Conservation (phyloP, 2,329 filamentous ascomycete species). For the Tympanopsis confertula region DNA sequence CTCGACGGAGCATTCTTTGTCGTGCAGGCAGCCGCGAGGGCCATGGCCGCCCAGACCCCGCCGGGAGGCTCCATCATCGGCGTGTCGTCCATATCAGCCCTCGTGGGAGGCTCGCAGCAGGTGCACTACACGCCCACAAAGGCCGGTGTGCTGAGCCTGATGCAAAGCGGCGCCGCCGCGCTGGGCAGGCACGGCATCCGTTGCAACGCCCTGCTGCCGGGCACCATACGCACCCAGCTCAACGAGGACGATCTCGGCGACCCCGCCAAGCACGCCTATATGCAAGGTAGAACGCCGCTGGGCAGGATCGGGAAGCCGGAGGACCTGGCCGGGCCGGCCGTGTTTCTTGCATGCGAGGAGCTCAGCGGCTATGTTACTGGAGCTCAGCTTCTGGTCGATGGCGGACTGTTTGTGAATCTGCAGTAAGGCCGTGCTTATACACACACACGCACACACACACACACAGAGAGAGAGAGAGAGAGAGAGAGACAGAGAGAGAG, state of each 20-base stretch:
- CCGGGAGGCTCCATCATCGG: constrained; percentile 54
- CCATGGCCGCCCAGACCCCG: constrained; percentile 41
- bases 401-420: constrained; percentile 62
- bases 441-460: too few species aligned
- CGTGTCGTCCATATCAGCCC: constrained; percentile 45
- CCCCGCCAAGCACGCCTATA: constrained; percentile 50
- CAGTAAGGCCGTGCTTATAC: too few species aligned
- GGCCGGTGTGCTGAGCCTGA: constrained; percentile 55
- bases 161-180: constrained; percentile 57
- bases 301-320: constrained; percentile 45
- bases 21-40: constrained; percentile 53
- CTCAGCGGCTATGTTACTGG: constrained; percentile 58
- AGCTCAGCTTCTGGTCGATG: constrained; percentile 61
- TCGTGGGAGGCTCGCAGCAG: constrained; percentile 55
- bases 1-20: constrained; percentile 56
- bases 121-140: constrained; percentile 66
- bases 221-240: constrained; percentile 59
- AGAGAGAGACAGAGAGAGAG: too few species aligned
- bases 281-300: constrained; percentile 56
- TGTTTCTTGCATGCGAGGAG: constrained; percentile 56
- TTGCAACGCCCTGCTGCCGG: constrained; percentile 60
- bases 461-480: too few species aligned
- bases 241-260: constrained; percentile 58
- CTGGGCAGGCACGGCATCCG: constrained; percentile 54
- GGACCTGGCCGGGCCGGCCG: constrained; percentile 60